Evolutionary conservation across 768 basidiomycete species (phyloP).

Genomic region (Lyophyllum shimeji): DNA sequence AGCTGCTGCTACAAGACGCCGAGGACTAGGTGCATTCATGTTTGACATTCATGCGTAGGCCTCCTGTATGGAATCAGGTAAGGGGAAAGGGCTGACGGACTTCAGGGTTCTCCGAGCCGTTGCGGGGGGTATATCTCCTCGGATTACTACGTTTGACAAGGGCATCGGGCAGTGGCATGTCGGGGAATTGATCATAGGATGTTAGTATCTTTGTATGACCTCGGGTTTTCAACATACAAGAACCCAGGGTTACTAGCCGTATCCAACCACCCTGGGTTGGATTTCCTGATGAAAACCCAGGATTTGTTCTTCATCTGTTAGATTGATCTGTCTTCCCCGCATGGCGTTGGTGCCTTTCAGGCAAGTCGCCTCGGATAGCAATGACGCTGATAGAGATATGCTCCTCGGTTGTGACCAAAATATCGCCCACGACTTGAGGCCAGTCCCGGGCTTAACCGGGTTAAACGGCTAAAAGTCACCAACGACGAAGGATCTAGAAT

Average conservation of each 20-base stretch:
- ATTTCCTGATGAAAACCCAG: conserved; percentile 8
- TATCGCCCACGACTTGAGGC: not conserved
- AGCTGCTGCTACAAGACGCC: not conserved
- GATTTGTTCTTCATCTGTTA: conserved; percentile 7
- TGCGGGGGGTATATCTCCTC: conserved; percentile 3
- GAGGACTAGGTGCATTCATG: not conserved
- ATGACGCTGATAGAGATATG: conserved; percentile 1
- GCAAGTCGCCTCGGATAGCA: conserved; percentile 13
- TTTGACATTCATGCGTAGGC: not conserved
- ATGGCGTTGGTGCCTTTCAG: conserved; percentile 1
- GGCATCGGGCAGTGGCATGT: not conserved
- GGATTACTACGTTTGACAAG: not conserved
- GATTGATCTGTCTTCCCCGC: conserved; percentile 8
- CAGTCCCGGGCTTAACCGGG: conserved; percentile 1
- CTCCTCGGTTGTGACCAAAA: conserved; percentile 5
- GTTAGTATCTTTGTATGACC: conserved; percentile 1
- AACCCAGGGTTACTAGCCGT: conserved; percentile 9
- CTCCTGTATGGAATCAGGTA: not conserved
- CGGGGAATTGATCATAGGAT: conserved; percentile 10
- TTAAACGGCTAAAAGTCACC: not conserved
- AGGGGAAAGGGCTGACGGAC: not conserved
- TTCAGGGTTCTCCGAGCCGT: conserved; percentile 5
- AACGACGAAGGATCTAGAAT: not conserved
- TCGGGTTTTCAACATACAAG: conserved; percentile 11
- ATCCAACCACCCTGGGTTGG: conserved; percentile 9